Evolutionary conservation across 306 rosid genomes (phyloP).

Genomic region (Lupinus albus): DNA sequence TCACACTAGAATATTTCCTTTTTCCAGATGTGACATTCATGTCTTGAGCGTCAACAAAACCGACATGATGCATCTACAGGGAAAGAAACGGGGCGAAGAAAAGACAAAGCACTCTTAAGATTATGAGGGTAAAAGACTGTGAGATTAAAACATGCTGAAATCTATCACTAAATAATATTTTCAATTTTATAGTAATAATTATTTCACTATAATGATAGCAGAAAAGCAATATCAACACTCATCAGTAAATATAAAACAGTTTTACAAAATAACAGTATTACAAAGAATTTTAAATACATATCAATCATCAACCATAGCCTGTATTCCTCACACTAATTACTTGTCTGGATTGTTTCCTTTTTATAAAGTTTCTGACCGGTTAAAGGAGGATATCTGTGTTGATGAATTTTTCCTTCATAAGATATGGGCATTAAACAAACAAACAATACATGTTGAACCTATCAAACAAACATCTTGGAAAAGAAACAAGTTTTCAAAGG

Average conservation of each 20-base stretch:
- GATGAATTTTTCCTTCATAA: background rate
- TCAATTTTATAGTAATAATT: constrained; percentile 11
- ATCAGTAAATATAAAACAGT: background rate
- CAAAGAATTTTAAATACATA: background rate
- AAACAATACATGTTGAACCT: background rate
- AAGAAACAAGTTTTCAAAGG: background rate
- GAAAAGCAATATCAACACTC: constrained; percentile 16
- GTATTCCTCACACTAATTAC: constrained; percentile 3
- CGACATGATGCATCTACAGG: constrained; percentile 86
- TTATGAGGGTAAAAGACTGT: constrained; percentile 8
- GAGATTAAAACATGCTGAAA: background rate
- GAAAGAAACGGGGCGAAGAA: background rate
- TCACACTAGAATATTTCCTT: constrained; percentile 74
- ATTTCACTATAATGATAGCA: background rate
- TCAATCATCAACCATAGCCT: constrained; percentile 10
- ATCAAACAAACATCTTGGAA: background rate
- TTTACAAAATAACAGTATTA: background rate
- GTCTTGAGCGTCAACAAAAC: constrained; percentile 88
- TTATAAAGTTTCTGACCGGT: background rate
- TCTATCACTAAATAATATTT: background rate
- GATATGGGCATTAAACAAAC: constrained; percentile 10
- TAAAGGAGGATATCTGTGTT: background rate
- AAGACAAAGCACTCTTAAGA: constrained; percentile 27
- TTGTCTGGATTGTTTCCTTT: background rate
- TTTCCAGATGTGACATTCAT: constrained; percentile 77